phyloP scores from a whole-genome alignment of 805 yeast genomes.

The Myxozyma monticola region DNA sequence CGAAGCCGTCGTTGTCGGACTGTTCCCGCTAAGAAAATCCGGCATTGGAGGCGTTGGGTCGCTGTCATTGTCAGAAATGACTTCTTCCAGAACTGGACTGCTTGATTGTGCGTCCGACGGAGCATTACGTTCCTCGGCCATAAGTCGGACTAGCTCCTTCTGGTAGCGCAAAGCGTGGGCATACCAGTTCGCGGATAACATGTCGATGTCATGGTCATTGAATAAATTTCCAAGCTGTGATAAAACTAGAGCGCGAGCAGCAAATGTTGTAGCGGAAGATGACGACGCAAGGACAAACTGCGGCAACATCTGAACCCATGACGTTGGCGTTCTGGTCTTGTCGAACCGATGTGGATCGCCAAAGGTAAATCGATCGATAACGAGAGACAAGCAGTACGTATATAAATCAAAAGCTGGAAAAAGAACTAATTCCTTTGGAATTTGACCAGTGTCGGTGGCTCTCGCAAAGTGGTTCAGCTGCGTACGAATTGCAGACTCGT shows the following conservation, averaged over 20 bases:
- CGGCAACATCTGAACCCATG: conserved; percentile 11
- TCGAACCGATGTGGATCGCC: too few species aligned
- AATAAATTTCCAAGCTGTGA: neutral
- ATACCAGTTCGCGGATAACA: conserved; percentile 7
- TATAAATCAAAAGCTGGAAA: conserved; percentile 16
- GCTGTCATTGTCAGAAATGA: too few species aligned
- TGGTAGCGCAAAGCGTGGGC: conserved; percentile 9
- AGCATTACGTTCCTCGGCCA: too few species aligned
- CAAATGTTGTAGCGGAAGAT: conserved; percentile 9
- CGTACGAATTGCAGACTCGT: neutral
- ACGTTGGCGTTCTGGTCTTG: neutral
- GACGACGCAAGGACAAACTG: conserved; percentile 7
- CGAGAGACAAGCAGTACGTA: conserved; percentile 4
- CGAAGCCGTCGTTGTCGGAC: too few species aligned
- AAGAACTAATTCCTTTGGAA: conserved; percentile 7
- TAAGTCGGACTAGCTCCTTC: neutral
- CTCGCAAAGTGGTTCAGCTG: neutral
- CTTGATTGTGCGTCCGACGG: too few species aligned
- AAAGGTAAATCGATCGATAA: neutral
- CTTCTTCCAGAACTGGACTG: too few species aligned
- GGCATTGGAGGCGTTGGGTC: too few species aligned
- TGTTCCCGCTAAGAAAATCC: too few species aligned
- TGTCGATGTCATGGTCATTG: conserved; percentile 3
- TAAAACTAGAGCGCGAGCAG: conserved; percentile 17
- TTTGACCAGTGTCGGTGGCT: neutral